A percentile compares a stretch with the other conserved stretches of the same genome.
Conservation (phyloP, 495 filamentous ascomycete genomes). For the Penicillium diatomitis region DNA sequence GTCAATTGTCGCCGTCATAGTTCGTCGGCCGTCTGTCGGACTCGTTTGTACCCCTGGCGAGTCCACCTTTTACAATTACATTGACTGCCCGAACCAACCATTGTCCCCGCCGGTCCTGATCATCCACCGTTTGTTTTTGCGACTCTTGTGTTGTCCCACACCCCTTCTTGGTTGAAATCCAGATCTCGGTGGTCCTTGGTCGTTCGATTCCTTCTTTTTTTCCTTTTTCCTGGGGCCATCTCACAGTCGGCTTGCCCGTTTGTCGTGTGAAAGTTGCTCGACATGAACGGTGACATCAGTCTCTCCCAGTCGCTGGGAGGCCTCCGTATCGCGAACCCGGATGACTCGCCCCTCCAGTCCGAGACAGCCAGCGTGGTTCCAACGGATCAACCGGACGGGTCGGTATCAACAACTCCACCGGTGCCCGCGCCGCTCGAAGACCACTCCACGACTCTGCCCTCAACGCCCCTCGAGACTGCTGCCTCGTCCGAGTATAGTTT, state of each 20-base stretch:
- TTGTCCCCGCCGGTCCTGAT: too few species aligned
- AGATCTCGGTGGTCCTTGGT: too few species aligned
- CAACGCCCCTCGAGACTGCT: constrained; percentile 15
- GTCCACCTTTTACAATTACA: background rate
- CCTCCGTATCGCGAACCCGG: constrained; percentile 94
- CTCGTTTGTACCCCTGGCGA: constrained; percentile 6
- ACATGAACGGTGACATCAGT: constrained; percentile 88
- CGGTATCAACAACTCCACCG: constrained; percentile 22
- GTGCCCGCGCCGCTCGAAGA: constrained; percentile 12
- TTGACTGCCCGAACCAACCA: background rate
- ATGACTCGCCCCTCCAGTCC: constrained; percentile 62
- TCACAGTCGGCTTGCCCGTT: too few species aligned
- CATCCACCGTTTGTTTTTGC: too few species aligned
- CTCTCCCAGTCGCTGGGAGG: constrained; percentile 89
- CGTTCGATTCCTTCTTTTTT: too few species aligned
- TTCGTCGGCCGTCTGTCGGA: constrained; percentile 12
- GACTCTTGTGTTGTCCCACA: too few species aligned
- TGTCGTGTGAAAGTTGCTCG: constrained; percentile 3
- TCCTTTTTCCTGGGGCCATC: too few species aligned
- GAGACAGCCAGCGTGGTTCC: constrained; percentile 30
- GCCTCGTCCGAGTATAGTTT: constrained; percentile 20
- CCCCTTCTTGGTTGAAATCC: too few species aligned
- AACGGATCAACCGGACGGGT: constrained; percentile 17
- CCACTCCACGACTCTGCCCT: constrained; percentile 10
- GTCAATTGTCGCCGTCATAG: constrained; percentile 31